Evolutionary conservation across 129 eudicot species (phyloP).

Genomic region (Saposhnikovia divaricata): DNA sequence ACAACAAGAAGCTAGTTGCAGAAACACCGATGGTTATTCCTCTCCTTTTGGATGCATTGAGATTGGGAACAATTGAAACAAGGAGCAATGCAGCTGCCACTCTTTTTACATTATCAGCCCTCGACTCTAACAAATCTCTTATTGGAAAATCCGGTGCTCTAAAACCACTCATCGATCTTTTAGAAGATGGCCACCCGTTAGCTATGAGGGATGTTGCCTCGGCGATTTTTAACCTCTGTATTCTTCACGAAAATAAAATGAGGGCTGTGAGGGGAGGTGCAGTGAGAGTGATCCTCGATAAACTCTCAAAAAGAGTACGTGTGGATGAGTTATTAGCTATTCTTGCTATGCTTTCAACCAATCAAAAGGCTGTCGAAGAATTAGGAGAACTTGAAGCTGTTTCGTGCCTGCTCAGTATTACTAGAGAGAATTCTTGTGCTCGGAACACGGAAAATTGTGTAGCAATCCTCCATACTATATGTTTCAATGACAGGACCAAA

Average conservation of each 20-base stretch:
- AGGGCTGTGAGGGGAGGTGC: constrained; percentile 34
- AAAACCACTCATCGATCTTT: constrained; percentile 25
- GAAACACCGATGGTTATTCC: constrained; percentile 22
- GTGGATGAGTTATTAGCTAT: constrained; percentile 29
- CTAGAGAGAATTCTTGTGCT: constrained; percentile 22
- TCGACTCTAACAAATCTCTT: constrained; percentile 27
- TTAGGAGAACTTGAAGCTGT: constrained; percentile 23
- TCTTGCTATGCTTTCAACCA: constrained; percentile 28
- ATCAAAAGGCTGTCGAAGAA: constrained; percentile 33
- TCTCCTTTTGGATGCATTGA: constrained; percentile 22
- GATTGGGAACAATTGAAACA: constrained; percentile 18
- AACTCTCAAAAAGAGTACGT: constrained; percentile 8
- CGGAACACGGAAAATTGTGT: constrained; percentile 25
- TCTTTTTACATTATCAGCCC: constrained; percentile 24
- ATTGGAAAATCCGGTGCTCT: constrained; percentile 27
- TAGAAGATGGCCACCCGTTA: constrained; percentile 26
- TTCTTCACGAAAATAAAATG: constrained; percentile 22
- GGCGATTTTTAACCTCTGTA: constrained; percentile 26
- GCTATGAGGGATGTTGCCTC: constrained; percentile 33
- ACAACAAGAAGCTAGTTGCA: constrained; percentile 19
- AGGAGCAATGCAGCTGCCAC: constrained; percentile 40
- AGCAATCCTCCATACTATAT: constrained; percentile 26
- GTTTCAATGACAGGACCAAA: constrained; percentile 17
- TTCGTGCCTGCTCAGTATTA: constrained; percentile 16
- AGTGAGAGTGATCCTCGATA: constrained; percentile 20